Evolutionary conservation across 352 stramenopile species (phyloP), one percentile per base, ranked within the genome.

Genomic region (Detonula confervacea): DNA sequence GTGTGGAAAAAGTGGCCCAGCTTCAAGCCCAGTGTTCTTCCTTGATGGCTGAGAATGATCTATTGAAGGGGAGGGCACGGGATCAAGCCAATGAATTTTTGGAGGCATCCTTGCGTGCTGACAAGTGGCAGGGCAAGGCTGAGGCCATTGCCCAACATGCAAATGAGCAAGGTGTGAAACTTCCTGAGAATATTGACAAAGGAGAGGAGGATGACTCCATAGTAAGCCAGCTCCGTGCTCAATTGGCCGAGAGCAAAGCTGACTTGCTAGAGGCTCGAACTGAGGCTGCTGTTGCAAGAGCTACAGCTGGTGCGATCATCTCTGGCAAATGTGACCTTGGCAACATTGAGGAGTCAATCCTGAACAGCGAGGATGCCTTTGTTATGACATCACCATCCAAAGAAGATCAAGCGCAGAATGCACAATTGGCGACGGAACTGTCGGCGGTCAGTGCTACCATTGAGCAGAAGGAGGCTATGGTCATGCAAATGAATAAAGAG

Each of bases 401-500:
- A 60, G 79, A 77, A 8, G 73, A 81, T 30, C 68, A 74, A 16
- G 73, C 75, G 22, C 66, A 88, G 73, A 87, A 87, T 22, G 73
- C 83, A 16, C 39, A 85, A 14, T 44, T 93, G 24, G 77, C 80
- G 18, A 87, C 80, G 0, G 81, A 89, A 47, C 76, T 91, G 12
- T 73, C 81, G 14, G 64, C 54, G 11, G 68, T 91, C n/a, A 84
- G 57, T 65, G 79, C 63, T 33, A 72, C 64, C 9, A 91, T 91
- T 62, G 73, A 87, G 47, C 55, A 84, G 63, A 91, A 91, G 66
- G 81, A 91, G 57, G 75, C 64, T 12, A 89, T 89, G 78, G 55
- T 81, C 1, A 39, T 67, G 11, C 69, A 86, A 22, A 82, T 86
- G 12, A 74, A 77, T 11, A 80, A 83, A 44, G 84, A 91, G 59